Evolutionary conservation across 768 basidiomycete genomes (phyloP).

Genomic region (Rhizopogon vesiculosus): DNA sequence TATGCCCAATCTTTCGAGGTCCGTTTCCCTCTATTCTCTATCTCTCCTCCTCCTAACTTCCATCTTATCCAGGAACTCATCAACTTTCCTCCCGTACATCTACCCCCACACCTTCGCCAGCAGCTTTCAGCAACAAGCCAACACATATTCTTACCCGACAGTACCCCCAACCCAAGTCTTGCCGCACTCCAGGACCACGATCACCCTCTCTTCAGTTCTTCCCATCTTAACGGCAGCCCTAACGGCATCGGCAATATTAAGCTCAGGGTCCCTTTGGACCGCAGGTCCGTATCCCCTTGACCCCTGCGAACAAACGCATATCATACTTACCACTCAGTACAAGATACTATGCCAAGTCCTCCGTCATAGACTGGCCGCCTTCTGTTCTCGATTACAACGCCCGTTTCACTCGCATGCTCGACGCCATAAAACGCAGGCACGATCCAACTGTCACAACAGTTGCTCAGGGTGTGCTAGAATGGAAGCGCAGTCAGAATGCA

Average conservation of each 20-base stretch:
- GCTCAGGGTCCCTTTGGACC: slow-evolving; percentile 78
- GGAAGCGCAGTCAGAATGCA: slow-evolving; percentile 75
- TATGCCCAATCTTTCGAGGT: slow-evolving; percentile 99
- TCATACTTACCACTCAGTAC: not conserved
- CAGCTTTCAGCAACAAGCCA: slow-evolving; percentile 42
- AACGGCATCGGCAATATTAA: slow-evolving; percentile 44
- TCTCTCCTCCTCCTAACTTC: slow-evolving; percentile 3
- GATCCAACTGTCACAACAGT: slow-evolving; percentile 98
- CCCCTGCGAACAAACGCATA: not conserved
- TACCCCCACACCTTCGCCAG: slow-evolving; percentile 64
- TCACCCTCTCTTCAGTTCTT: slow-evolving; percentile 9
- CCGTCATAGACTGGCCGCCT: slow-evolving; percentile 76
- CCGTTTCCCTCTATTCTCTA: slow-evolving; percentile 18
- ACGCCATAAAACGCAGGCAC: slow-evolving; percentile 89
- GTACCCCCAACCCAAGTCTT: slow-evolving; percentile 76
- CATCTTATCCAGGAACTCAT: slow-evolving; percentile 69
- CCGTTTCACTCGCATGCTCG: slow-evolving; percentile 81
- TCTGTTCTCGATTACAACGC: slow-evolving; percentile 92
- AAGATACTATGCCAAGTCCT: slow-evolving; percentile 84
- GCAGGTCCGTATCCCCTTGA: slow-evolving; percentile 48
- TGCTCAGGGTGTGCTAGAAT: slow-evolving; percentile 93
- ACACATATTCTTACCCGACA: slow-evolving; percentile 57
- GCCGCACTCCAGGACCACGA: slow-evolving; percentile 14
- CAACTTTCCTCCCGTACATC: slow-evolving; percentile 71
- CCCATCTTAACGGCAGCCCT: slow-evolving; percentile 25